Base-by-base conservation (phyloP, 768 basidiomycete species). In the Boletus vermiculosoides region DNA sequence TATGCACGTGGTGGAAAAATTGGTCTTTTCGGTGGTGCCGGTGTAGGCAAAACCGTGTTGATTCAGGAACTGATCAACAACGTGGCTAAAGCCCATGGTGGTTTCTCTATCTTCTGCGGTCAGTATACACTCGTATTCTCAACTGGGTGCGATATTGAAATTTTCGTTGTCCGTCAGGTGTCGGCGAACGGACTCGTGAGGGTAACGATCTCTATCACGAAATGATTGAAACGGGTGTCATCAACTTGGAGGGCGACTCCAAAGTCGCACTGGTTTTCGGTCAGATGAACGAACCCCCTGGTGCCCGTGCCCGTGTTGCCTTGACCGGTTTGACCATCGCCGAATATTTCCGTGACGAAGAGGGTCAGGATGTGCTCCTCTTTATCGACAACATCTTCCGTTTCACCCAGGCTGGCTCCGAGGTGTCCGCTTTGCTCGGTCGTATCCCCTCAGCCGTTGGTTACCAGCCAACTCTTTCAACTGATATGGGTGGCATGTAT, bases 301-400 rank as follows among this genome's bases (percentile, higher is more conserved):
- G 97, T 86, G 97, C 97, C 66, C 95, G 97, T 86, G 97, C 97
- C 71, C 97, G 97, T 90, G 97, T 99, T 69, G 97, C 97, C 63
- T 87, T 99, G 69, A 98, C 97, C 67, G 97, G 97, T 77, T 81
- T 99, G 58, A 99, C 97, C 72, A 98, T 98, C 67, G 97, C 97
- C 63, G 97, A 99, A 80, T 99, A 98, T 82, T 99, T 99, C 97
- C 95, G 97, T 87, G 97, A 99, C 70, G 96, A 98, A 81, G 96
- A 99, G 80, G 97, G 97, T 63, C 97, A 99, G 78, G 97, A 99
- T 76, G 97, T 99, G 83, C 84, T 99, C 74, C 88, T 99, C 73
- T 99, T 99, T 85, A 99, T 99, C 74, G 97, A 99, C 90, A 99
- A 99, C 87, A 99, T 99, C 79, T 99, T 99, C 97, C 95, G 97